Conservation (phyloP, 108 stramenopile species). For the Aurantiochytrium sp. region DNA sequence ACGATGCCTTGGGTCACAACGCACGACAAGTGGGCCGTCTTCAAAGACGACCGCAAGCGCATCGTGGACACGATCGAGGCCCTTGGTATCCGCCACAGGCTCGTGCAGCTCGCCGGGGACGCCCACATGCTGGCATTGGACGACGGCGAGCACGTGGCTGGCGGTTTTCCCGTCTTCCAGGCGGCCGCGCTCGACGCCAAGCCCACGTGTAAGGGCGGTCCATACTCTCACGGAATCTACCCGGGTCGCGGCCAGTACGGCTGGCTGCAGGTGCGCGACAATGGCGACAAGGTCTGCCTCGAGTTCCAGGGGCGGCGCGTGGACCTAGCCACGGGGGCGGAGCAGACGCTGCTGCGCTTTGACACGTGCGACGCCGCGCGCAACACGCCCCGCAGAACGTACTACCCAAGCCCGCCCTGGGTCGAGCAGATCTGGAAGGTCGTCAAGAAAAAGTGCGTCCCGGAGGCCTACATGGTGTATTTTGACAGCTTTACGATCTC, state of each 20-base stretch:
- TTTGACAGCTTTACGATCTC: not conserved
- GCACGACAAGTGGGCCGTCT: slow-evolving; percentile 19
- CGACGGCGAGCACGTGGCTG: not conserved
- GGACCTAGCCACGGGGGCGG: not conserved
- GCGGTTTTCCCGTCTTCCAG: slow-evolving; percentile 34
- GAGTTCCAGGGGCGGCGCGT: not conserved
- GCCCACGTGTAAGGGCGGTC: slow-evolving; percentile 15
- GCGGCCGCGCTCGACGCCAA: slow-evolving; percentile 33
- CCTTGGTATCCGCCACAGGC: not conserved
- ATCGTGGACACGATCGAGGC: not conserved
- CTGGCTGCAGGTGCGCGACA: not conserved
- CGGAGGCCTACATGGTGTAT: not conserved
- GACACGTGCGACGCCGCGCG: not conserved
- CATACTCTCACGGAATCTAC: slow-evolving; percentile 29
- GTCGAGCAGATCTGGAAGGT: slow-evolving; percentile 8
- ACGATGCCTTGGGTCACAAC: slow-evolving; percentile 8
- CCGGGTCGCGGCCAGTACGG: slow-evolving; percentile 34
- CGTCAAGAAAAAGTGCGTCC: not conserved
- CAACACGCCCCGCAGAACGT: not conserved
- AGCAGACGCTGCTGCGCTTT: not conserved
- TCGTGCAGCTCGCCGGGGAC: slow-evolving; percentile 28
- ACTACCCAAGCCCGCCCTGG: not conserved
- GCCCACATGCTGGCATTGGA: slow-evolving; percentile 37
- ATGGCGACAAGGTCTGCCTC: not conserved
- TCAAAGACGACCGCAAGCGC: not conserved